Conservation (phyloP, 345 rosid genomes). For the Carallia brachiata region DNA sequence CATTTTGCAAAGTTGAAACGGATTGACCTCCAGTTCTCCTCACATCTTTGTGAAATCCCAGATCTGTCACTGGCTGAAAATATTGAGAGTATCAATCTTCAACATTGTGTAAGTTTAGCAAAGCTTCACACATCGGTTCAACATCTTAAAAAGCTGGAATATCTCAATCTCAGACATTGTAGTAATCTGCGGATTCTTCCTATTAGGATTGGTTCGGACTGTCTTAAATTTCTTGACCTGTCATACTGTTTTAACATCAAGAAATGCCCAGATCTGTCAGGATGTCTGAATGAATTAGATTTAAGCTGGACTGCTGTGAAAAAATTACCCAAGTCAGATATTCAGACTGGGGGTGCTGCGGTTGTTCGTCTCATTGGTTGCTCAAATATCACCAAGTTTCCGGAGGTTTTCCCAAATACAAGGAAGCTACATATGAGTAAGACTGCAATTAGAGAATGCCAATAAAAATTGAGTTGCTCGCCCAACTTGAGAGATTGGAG, state of each 20-base stretch:
- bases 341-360: neutral
- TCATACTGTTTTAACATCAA: neutral
- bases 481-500: neutral
- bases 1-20: neutral
- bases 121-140: slow-evolving; percentile 1
- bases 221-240: neutral
- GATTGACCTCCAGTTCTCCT: neutral
- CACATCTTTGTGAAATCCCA: neutral
- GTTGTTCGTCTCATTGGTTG: neutral
- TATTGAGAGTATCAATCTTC: slow-evolving; percentile 1
- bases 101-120: neutral
- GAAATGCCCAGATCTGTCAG: slow-evolving; percentile 2
- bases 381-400: slow-evolving; percentile 3
- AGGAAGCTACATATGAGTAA: neutral
- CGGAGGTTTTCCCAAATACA: neutral
- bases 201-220: neutral
- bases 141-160: slow-evolving; percentile 9
- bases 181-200: neutral
- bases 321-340: neutral
- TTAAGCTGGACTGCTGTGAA: neutral
- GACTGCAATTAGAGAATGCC: slow-evolving; percentile 3
- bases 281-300: slow-evolving; percentile 1
- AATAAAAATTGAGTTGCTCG: neutral
- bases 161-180: neutral
- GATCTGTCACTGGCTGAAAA: neutral